Conservation (phyloP, 2,329 filamentous ascomycete genomes). For the Fusarium sp. region DNA sequence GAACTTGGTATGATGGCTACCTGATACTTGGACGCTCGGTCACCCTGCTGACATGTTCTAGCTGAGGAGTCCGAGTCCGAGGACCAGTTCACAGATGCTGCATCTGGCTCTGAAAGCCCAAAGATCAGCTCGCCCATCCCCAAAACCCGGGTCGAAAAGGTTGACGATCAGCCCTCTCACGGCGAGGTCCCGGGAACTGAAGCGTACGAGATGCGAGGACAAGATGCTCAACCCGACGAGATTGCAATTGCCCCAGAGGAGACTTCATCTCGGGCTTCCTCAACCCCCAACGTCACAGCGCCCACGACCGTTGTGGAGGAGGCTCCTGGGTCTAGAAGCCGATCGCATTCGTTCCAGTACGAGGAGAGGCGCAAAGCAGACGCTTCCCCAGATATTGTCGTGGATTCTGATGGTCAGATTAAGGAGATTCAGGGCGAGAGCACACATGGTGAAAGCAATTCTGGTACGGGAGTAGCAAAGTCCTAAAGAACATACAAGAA, state of each 20-base stretch:
- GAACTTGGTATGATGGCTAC: constrained; percentile 59
- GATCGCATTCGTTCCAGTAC: constrained; percentile 55
- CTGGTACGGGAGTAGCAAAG: constrained; percentile 44
- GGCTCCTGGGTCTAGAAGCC: constrained; percentile 53
- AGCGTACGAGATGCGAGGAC: constrained; percentile 63
- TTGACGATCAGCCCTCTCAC: constrained; percentile 61
- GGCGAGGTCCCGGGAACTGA: constrained; percentile 70
- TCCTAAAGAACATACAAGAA: constrained; percentile 33
- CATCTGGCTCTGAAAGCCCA: constrained; percentile 59
- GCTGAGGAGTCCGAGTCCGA: constrained; percentile 70
- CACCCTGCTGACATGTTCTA: constrained; percentile 41
- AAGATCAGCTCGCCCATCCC: constrained; percentile 62
- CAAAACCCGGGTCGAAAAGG: constrained; percentile 66
- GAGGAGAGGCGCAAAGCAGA: constrained; percentile 60
- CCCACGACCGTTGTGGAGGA: constrained; percentile 65
- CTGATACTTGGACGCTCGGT: not conserved
- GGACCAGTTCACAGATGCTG: constrained; percentile 75
- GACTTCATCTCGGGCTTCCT: constrained; percentile 35
- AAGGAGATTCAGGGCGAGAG: constrained; percentile 44
- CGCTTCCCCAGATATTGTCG: constrained; percentile 62
- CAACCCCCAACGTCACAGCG: constrained; percentile 44
- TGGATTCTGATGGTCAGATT: constrained; percentile 56
- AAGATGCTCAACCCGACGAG: constrained; percentile 68
- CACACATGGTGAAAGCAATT: constrained; percentile 28
- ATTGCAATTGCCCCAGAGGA: constrained; percentile 58